Evolutionary conservation across 495 filamentous ascomycete species (phyloP).

Genomic region (Podospora pseudoanserina): DNA sequence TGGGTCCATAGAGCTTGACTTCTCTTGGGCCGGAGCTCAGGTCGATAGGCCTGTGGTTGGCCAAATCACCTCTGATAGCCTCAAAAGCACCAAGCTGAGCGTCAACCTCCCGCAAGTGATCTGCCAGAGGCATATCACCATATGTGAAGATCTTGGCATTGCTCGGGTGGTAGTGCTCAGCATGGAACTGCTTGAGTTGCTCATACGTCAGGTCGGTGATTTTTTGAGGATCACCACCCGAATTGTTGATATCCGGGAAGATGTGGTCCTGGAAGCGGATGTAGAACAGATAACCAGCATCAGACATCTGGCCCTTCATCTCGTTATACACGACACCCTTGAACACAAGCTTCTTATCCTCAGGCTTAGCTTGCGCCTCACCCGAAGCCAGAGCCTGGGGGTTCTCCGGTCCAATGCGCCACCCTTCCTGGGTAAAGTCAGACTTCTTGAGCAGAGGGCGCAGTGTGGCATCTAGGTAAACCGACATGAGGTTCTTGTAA

Average conservation of each 20-base stretch:
- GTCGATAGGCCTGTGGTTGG: constrained; percentile 71
- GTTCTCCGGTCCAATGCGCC: constrained; percentile 91
- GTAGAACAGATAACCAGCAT: constrained; percentile 93
- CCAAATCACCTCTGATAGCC: constrained; percentile 61
- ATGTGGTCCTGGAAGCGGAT: constrained; percentile 92
- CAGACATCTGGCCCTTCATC: constrained; percentile 99
- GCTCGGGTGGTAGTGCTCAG: constrained; percentile 90
- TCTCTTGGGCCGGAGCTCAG: constrained; percentile 62
- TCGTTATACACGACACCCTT: constrained; percentile 99
- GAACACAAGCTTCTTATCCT: constrained; percentile 70
- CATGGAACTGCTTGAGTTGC: constrained; percentile 80
- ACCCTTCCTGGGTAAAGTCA: constrained; percentile 96
- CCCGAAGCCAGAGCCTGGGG: constrained; percentile 52
- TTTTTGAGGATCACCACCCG: constrained; percentile 89
- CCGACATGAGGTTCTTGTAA: constrained; percentile 91
- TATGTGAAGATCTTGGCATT: constrained; percentile 95
- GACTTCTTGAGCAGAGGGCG: constrained; percentile 79
- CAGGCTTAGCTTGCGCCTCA: constrained; percentile 38
- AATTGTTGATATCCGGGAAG: constrained; percentile 89
- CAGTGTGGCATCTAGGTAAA: constrained; percentile 93
- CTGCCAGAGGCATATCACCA: constrained; percentile 80
- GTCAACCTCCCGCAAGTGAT: constrained; percentile 75
- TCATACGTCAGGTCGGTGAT: constrained; percentile 92
- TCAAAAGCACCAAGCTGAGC: constrained; percentile 67
- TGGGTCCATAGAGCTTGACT: constrained; percentile 71